These are phyloP conservation scores for Teunomyces gatunensis DNA, from an alignment of 805 yeast genomes.

Conservation along the genomic window DNA sequence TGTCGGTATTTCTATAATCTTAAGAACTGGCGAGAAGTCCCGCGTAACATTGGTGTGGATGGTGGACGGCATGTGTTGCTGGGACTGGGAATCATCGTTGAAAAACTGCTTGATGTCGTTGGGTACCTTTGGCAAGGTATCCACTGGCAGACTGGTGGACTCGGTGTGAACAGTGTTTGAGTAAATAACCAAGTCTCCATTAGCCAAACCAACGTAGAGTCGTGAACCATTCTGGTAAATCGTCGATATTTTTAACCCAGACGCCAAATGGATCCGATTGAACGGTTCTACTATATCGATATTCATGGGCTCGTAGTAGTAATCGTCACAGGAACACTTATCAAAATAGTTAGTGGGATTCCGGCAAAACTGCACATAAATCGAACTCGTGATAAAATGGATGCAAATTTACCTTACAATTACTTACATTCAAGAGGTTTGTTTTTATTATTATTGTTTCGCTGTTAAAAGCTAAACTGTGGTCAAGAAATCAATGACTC, in stretches of 20 bases:
- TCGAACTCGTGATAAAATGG: no score
- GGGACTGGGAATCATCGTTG: constrained; percentile 13
- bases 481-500: constrained; percentile 64
- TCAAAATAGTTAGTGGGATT: neutral
- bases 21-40: constrained; percentile 16
- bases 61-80: constrained; percentile 14
- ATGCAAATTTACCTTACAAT: no score
- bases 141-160: neutral
- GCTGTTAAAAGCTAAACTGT: constrained; percentile 29
- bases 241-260: constrained; percentile 20
- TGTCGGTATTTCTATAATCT: constrained; percentile 8
- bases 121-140: constrained; percentile 5
- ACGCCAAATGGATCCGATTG: constrained; percentile 30
- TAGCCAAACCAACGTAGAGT: constrained; percentile 31
- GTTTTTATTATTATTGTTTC: neutral
- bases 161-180: neutral
- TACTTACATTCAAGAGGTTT: neutral
- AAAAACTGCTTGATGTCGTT: constrained; percentile 21
- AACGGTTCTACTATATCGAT: constrained; percentile 38
- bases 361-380: neutral
- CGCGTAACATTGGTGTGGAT: constrained; percentile 19
- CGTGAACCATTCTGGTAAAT: constrained; percentile 16
- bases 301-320: constrained; percentile 27
- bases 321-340: neutral
- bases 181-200: constrained; percentile 29